phyloP scores from a whole-genome alignment of 2,329 filamentous ascomycete genomes.

The Pyricularia grisea region DNA sequence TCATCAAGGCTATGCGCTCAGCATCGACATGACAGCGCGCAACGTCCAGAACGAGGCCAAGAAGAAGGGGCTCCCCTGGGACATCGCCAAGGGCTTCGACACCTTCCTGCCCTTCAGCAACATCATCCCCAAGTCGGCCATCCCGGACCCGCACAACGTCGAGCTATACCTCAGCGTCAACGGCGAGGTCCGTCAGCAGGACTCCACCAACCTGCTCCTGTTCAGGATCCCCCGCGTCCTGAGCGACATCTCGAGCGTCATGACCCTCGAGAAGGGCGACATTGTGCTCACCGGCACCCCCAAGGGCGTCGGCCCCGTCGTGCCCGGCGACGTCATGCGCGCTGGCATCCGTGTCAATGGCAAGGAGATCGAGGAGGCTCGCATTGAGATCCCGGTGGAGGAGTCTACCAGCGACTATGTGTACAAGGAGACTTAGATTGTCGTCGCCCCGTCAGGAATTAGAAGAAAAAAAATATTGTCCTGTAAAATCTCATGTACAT shows the following conservation, averaged over 20 bases:
- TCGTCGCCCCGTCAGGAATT: neutral
- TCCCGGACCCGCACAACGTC: constrained; percentile 80
- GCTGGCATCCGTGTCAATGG: constrained; percentile 74
- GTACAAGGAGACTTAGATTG: constrained; percentile 59
- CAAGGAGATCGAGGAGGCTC: constrained; percentile 75
- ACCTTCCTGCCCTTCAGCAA: constrained; percentile 87
- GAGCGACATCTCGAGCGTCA: constrained; percentile 87
- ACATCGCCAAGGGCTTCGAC: constrained; percentile 94
- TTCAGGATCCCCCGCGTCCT: constrained; percentile 82
- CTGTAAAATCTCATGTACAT: neutral
- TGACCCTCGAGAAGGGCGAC: constrained; percentile 88
- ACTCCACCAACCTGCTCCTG: constrained; percentile 90
- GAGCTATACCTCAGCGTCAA: constrained; percentile 85
- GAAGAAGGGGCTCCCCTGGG: constrained; percentile 93
- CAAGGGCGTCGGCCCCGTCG: constrained; percentile 84
- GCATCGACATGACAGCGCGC: constrained; percentile 95
- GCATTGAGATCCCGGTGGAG: constrained; percentile 73
- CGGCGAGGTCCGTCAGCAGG: constrained; percentile 65
- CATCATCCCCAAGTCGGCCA: constrained; percentile 68
- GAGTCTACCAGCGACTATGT: constrained; percentile 70
- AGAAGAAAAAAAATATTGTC: neutral
- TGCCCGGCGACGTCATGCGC: constrained; percentile 77
- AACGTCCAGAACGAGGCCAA: constrained; percentile 96
- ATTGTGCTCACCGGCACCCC: constrained; percentile 95
- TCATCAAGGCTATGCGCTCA: constrained; percentile 65